Evolutionary conservation across 2,329 filamentous ascomycete genomes (phyloP).

Genomic region (Sclerotinia subarctica): DNA sequence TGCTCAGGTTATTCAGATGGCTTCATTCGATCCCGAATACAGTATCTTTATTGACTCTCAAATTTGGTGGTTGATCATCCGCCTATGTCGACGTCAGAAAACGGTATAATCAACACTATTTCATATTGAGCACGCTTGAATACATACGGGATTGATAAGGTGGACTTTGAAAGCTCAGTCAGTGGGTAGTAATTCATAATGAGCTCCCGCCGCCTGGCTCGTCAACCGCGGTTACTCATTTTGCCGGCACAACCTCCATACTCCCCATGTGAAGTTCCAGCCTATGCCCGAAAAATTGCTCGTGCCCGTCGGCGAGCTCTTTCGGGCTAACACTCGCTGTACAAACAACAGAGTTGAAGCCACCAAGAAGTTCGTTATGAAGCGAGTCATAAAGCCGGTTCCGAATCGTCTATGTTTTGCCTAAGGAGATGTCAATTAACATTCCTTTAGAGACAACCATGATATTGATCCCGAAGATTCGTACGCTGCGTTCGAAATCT

Average conservation of each 20-base stretch:
- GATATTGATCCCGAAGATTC: constrained; percentile 51
- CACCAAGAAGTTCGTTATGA: constrained; percentile 58
- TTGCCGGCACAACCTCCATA: constrained; percentile 24
- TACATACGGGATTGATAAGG: neutral
- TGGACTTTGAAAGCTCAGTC: neutral
- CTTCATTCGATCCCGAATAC: neutral
- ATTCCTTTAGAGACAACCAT: constrained; percentile 56
- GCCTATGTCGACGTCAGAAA: neutral
- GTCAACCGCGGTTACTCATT: constrained; percentile 60
- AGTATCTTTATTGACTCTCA: neutral
- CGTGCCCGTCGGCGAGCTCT: constrained; percentile 58
- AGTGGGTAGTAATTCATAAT: constrained; percentile 22
- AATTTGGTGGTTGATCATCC: neutral
- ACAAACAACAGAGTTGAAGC: constrained; percentile 64
- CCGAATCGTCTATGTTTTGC: constrained; percentile 58
- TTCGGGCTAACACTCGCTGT: constrained; percentile 51
- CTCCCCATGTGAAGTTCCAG: constrained; percentile 50
- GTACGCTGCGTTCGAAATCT: constrained; percentile 59
- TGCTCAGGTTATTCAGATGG: neutral
- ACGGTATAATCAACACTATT: neutral
- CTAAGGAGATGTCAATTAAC: constrained; percentile 54
- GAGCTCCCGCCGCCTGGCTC: constrained; percentile 42
- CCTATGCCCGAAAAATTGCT: constrained; percentile 60
- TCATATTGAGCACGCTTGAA: neutral
- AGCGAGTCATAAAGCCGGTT: constrained; percentile 58